These are phyloP conservation scores for Coccomyxa sp. DNA, from an alignment of 139 green algal species.

Conservation along the genomic window DNA sequence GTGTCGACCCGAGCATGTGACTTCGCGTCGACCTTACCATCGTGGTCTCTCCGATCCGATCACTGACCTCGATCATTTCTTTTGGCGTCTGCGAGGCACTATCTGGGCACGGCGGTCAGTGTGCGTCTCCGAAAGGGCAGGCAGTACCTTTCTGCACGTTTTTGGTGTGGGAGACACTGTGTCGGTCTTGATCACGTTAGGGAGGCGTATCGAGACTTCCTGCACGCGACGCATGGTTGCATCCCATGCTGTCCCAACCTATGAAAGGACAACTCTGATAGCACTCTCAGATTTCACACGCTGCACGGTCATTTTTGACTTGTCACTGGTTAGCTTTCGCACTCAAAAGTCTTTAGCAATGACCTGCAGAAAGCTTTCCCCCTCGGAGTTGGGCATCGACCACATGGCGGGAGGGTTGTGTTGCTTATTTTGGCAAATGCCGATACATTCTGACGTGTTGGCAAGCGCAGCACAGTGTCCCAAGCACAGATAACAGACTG, in stretches of 20 bases:
- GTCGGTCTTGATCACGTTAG: not conserved
- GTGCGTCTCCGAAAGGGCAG: not conserved
- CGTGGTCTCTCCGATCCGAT: not conserved
- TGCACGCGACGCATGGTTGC: not conserved
- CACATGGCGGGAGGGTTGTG: not conserved
- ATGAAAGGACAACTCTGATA: not conserved
- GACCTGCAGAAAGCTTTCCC: not conserved
- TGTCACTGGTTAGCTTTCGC: not conserved
- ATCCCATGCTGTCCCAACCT: not conserved
- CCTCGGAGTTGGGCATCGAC: not conserved
- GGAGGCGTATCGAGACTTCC: not conserved
- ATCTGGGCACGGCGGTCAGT: not conserved
- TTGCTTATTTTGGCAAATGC: not conserved
- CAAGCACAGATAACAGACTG: not conserved
- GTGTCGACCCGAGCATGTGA: not conserved
- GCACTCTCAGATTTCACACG: not conserved
- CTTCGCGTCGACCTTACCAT: not conserved
- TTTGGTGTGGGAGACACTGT: not conserved
- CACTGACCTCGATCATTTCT: not conserved
- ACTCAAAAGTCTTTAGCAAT: not conserved
- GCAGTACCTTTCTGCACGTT: not conserved
- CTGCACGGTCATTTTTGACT: not conserved
- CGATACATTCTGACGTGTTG: not conserved
- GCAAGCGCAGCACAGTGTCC: not conserved
- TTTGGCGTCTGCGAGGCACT: not conserved